Conservation (phyloP, 1,284 basidiomycete genomes). For the Apiotrichum veenhuisii region DNA sequence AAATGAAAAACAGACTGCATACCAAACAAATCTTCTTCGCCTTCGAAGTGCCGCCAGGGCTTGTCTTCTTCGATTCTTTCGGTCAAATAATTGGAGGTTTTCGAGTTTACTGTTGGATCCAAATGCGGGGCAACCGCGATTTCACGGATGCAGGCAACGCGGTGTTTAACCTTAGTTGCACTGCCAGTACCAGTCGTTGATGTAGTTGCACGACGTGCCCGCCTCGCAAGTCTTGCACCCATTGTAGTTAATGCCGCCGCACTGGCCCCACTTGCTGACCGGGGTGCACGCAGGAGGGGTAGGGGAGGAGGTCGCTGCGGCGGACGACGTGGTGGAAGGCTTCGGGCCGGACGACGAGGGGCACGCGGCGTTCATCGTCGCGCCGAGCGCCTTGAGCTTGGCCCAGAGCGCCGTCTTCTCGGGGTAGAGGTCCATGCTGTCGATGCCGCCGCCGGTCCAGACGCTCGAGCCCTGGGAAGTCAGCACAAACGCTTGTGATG, state of each 20-base stretch:
- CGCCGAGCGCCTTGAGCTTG: background rate
- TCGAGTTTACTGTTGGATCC: no score
- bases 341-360: background rate
- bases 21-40: no score
- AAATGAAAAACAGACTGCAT: no score
- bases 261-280: slow-evolving; percentile 1
- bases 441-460: background rate
- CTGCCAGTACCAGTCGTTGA: slow-evolving; percentile 4
- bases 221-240: background rate
- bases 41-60: no score
- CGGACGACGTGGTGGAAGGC: background rate
- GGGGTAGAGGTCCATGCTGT: slow-evolving; percentile 2
- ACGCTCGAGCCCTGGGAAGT: background rate
- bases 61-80: no score
- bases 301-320: background rate
- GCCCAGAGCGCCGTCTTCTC: background rate
- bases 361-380: background rate
- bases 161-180: slow-evolving; percentile 1
- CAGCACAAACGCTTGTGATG: background rate
- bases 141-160: background rate
- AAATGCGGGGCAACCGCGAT: no score
- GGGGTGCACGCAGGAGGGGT: background rate
- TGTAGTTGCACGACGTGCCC: background rate
- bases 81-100: no score
- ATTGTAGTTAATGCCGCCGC: background rate